phyloP scores from a whole-genome alignment of 176 grass and related monocot species.

The Oryza officinalis region DNA sequence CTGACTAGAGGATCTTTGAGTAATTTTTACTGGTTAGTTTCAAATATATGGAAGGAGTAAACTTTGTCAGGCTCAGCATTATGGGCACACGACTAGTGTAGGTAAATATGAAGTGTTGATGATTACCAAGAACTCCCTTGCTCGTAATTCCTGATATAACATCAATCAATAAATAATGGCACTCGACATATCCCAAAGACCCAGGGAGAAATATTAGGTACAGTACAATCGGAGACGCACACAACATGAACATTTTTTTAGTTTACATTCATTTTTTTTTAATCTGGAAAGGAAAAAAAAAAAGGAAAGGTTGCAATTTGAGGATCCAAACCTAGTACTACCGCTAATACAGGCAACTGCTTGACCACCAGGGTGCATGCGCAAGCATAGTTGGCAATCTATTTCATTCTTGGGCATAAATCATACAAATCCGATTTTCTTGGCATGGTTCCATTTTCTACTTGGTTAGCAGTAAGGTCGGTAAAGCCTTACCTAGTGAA shows the following conservation, averaged over 20 bases:
- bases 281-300: neutral
- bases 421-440: neutral
- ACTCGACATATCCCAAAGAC: neutral
- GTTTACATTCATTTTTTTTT: neutral
- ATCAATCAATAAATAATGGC: neutral
- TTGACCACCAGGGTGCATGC: neutral
- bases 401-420: neutral
- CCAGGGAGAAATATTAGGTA: slow-evolving; percentile 1
- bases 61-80: slow-evolving; percentile 1
- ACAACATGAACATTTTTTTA: neutral
- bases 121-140: neutral
- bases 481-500: neutral
- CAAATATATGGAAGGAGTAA: neutral
- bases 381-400: neutral
- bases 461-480: neutral
- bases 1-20: neutral
- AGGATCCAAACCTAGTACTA: neutral
- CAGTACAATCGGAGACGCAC: neutral
- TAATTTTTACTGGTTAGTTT: slow-evolving; percentile 15
- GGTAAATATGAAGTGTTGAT: neutral
- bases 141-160: slow-evolving; percentile 4
- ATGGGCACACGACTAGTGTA: neutral
- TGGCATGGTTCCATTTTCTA: neutral
- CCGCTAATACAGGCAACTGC: neutral
- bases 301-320: neutral